A percentile compares a stretch with the other conserved stretches of the same genome.
phyloP scores from a whole-genome alignment of 148 eudicot species.

The Limonium bicolor region DNA sequence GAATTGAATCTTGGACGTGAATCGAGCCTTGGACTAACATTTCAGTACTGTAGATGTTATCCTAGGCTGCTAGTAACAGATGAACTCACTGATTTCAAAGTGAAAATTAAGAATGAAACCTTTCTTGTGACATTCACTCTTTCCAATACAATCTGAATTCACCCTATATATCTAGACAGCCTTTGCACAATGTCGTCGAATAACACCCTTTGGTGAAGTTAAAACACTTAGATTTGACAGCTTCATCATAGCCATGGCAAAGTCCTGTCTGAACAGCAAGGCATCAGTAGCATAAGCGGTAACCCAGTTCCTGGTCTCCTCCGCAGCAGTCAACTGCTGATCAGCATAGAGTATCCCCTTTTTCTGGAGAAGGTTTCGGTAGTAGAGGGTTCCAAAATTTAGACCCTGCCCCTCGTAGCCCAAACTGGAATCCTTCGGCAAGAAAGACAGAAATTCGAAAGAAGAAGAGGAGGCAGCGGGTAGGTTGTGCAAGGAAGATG shows the following conservation, averaged over 20 bases:
- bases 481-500: no score
- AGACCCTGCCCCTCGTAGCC: constrained; percentile 24
- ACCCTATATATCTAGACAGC: no score
- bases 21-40: no score
- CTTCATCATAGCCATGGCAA: constrained; percentile 44
- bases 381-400: constrained; percentile 39
- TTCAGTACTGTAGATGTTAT: no score
- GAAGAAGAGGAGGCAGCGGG: constrained; percentile 1
- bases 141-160: no score
- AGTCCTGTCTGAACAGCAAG: constrained; percentile 29
- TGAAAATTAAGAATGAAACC: no score
- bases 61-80: no score
- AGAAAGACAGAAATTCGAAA: background rate
- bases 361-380: constrained; percentile 31
- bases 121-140: no score
- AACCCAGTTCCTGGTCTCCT: constrained; percentile 41
- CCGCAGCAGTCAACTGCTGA: constrained; percentile 45
- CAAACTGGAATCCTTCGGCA: constrained; percentile 12
- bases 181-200: constrained; percentile 29
- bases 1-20: no score
- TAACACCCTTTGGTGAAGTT: constrained; percentile 28
- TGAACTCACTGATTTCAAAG: no score
- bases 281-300: constrained; percentile 38
- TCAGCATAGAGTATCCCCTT: constrained; percentile 38
- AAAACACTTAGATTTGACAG: constrained; percentile 29